Evolutionary conservation across 257 asterid species (phyloP).

Genomic region (Lycium barbarum): DNA sequence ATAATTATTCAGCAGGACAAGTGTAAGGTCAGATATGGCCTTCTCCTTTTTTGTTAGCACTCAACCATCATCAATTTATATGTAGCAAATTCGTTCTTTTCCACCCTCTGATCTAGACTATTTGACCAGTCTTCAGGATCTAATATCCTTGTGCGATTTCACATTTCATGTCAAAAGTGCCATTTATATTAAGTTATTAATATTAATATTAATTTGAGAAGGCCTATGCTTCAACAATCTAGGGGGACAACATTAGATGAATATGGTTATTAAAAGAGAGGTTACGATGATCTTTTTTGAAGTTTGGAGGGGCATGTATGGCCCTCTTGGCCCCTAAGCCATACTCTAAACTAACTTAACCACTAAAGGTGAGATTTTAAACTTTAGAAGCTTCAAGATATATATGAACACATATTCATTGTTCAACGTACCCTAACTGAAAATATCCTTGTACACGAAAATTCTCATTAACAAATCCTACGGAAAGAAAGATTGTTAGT

Average conservation of each 20-base stretch:
- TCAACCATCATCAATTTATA: neutral
- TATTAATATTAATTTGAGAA: neutral
- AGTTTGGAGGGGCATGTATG: constrained; percentile 8
- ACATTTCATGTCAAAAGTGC: neutral
- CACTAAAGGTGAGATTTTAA: neutral
- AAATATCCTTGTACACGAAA: neutral
- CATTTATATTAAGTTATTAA: neutral
- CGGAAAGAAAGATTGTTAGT: neutral
- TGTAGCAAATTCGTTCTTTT: neutral
- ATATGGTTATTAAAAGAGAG: neutral
- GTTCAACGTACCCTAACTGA: neutral
- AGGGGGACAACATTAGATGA: neutral
- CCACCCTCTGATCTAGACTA: neutral
- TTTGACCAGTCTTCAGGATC: neutral
- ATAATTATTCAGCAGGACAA: neutral
- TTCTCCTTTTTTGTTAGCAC: neutral
- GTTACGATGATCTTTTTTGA: neutral
- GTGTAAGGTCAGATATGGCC: neutral
- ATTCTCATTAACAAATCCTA: neutral
- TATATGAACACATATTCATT: neutral
- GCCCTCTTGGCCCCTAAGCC: neutral
- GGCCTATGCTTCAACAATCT: neutral
- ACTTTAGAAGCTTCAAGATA: neutral
- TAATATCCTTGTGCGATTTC: neutral
- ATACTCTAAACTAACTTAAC: neutral